Conservation (phyloP, 495 filamentous ascomycete genomes). For the Penicillium tannophilum region DNA sequence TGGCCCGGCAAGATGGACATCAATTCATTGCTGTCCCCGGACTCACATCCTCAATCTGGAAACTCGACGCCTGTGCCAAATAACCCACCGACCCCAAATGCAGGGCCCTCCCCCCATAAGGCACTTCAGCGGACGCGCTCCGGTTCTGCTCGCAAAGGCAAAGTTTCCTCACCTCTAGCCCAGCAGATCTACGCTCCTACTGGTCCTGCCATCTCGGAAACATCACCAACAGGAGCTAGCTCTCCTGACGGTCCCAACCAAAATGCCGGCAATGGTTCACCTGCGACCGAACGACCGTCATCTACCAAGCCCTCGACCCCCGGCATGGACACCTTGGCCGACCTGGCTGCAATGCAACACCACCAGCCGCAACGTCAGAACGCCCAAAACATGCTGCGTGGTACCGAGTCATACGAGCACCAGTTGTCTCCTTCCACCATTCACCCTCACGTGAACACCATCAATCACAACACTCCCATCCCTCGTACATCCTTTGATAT, state of each 20-base stretch:
- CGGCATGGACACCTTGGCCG: conserved; percentile 67
- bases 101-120: conserved; percentile 38
- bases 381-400: conserved; percentile 44
- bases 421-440: conserved; percentile 53
- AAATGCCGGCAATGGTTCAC: conserved; percentile 36
- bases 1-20: conserved; percentile 62
- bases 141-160: conserved; percentile 34
- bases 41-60: conserved; percentile 55
- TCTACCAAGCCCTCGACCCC: conserved; percentile 56
- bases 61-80: conserved; percentile 43
- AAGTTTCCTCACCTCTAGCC: conserved; percentile 47
- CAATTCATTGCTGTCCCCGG: conserved; percentile 70
- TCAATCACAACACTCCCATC: conserved; percentile 53
- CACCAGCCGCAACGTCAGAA: conserved; percentile 56
- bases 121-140: conserved; percentile 38
- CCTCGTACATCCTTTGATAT: conserved; percentile 59
- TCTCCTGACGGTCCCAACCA: conserved; percentile 30
- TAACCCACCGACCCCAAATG: conserved; percentile 30
- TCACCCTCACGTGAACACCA: conserved; percentile 49
- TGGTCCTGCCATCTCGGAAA: conserved; percentile 29
- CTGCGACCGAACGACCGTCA: conserved; percentile 34
- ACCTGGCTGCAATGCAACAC: conserved; percentile 67
- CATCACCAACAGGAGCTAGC: conserved; percentile 33
- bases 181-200: conserved; percentile 43
- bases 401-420: conserved; percentile 48